Base-by-base conservation (phyloP, 2,329 filamentous ascomycete genomes). In the Myriangium duriaei region DNA sequence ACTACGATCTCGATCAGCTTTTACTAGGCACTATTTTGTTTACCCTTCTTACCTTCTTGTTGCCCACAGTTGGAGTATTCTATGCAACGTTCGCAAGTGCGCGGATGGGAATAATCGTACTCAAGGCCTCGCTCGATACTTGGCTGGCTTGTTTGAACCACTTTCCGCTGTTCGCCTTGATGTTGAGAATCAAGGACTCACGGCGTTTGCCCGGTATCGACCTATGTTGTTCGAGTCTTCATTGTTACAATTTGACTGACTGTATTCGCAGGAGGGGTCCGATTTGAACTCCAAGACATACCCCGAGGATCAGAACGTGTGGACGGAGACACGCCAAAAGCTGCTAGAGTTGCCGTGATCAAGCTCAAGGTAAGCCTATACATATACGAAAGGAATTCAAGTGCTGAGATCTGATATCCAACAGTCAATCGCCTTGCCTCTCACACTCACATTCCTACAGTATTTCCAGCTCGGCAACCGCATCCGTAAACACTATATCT, bases 1-100 rank as follows among this genome's bases (percentile, higher is more conserved):
- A 96, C 62, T 98, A 98, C 62, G 91, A 96, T 56, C 73, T 98
- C 15, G 91, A 98, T 56, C 92, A 98, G 61, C 74, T 98, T 3
- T 76, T 98, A 5, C 78, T 98, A 5, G 91, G 91, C 43, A 98
- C 91, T 1, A 96, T 98, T 42, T 68, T 98, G 13, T 98, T 98
- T 55, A 96, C 91, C 0, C 67, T 98, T 5, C 72, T 98, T 1
- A 93, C 93, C 62, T 98, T 96, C 58, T 69, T 98, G 11, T 68
- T 98, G 3, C 91, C 91, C 0, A 98, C 91, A 0, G 86, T 98
- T 15, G 76, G 88, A 37, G 91, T 98, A 30, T 98, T 96, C 57
- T 98, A 98, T 54, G 69, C 95, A 42, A 94, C 92, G 30, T 98
- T 98, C 62, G 88, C 92, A 33, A 77, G 84, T 44, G 87, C 88